Conservation (phyloP, 2,329 filamentous ascomycete species). For the Orbilia oligospora region DNA sequence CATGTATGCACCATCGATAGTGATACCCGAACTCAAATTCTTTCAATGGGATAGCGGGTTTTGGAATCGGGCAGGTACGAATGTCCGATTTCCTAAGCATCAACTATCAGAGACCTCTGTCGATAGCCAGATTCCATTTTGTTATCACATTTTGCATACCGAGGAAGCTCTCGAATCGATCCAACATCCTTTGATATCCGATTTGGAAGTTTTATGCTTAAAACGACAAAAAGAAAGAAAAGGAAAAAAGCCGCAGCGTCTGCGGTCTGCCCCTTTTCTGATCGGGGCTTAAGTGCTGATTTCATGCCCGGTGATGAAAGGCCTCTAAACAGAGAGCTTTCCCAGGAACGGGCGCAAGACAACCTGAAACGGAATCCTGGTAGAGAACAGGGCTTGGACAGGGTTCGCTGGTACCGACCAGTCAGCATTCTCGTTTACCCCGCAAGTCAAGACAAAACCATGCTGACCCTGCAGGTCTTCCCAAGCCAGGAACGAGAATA, state of each 20-base stretch:
- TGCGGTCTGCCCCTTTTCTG: conserved; percentile 36
- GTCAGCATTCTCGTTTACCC: conserved; percentile 45
- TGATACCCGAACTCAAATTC: conserved; percentile 22
- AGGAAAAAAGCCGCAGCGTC: conserved; percentile 24
- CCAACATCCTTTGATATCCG: conserved; percentile 14
- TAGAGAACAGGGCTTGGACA: conserved; percentile 42
- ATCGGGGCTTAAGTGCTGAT: conserved; percentile 23
- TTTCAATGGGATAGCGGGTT: conserved; percentile 20
- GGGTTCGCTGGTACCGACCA: conserved; percentile 25
- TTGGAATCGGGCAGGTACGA: conserved; percentile 36
- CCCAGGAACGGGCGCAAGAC: conserved; percentile 25
- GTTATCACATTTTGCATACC: conserved; percentile 20
- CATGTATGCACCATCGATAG: neutral
- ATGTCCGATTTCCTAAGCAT: conserved; percentile 3
- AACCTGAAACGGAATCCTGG: conserved; percentile 49
- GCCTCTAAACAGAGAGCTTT: conserved; percentile 17
- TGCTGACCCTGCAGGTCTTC: conserved; percentile 22
- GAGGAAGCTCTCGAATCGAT: conserved; percentile 29
- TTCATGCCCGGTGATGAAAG: conserved; percentile 48
- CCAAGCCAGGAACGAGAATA: conserved; percentile 29
- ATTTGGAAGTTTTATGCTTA: conserved; percentile 50
- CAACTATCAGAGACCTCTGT: conserved; percentile 28
- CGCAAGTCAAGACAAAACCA: conserved; percentile 45
- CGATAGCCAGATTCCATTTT: conserved; percentile 26
- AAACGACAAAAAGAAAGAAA: neutral